These are phyloP conservation scores for Austroboletus eburneus DNA, from an alignment of 768 basidiomycete species.

Conservation along the genomic window DNA sequence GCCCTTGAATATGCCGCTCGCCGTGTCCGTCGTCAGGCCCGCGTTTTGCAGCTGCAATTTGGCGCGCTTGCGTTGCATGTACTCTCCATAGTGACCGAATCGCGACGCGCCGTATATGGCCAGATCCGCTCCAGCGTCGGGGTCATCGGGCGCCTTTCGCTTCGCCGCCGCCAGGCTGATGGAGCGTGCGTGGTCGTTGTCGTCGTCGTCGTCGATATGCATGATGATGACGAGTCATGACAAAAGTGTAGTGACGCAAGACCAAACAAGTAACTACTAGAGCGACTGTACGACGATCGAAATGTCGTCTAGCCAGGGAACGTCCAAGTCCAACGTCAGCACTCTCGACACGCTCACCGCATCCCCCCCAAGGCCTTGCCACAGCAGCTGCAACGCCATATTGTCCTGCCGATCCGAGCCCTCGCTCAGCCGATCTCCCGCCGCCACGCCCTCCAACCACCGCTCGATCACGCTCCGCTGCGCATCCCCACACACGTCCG, in stretches of 20 bases:
- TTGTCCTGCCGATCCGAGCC: slow-evolving; percentile 27
- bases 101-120: slow-evolving; percentile 69
- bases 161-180: slow-evolving; percentile 10
- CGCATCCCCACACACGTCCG: slow-evolving; percentile 52
- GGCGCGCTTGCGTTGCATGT: slow-evolving; percentile 86
- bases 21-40: slow-evolving; percentile 33
- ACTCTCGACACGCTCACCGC: slow-evolving; percentile 49
- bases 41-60: slow-evolving; percentile 84
- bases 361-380: slow-evolving; percentile 57
- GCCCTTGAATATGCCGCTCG: slow-evolving; percentile 61
- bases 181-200: too few relatives aligned
- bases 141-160: slow-evolving; percentile 13
- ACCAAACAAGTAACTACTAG: neutral
- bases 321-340: slow-evolving; percentile 61
- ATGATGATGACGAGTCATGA: too few relatives aligned
- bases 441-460: slow-evolving; percentile 50
- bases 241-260: neutral
- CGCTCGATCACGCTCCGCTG: slow-evolving; percentile 44
- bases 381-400: slow-evolving; percentile 55
- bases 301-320: slow-evolving; percentile 66
- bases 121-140: slow-evolving; percentile 30
- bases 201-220: too few relatives aligned
- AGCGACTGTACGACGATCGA: slow-evolving; percentile 60
- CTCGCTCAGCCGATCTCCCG: slow-evolving; percentile 7
- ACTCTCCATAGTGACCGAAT: slow-evolving; percentile 84